Evolutionary conservation across 139 green algal genomes (phyloP).

Genomic region (Asterochloris erici): DNA sequence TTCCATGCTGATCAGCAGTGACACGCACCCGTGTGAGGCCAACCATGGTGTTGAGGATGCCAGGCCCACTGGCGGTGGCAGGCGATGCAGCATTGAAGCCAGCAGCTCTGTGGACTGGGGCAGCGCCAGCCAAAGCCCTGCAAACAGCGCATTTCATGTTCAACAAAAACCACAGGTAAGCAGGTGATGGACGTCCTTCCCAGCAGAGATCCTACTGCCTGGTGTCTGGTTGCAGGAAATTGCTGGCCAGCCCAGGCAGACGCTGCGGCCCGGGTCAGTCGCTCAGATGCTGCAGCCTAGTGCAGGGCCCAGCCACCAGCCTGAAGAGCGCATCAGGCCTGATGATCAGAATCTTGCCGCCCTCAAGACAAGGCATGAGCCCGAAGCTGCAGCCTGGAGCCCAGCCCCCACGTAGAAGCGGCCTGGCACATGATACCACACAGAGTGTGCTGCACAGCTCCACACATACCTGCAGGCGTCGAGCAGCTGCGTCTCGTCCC

Average conservation of each 20-base stretch:
- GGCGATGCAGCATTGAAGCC: conserved; percentile 29
- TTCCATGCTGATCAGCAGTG: too few relatives aligned
- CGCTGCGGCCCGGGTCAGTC: too few relatives aligned
- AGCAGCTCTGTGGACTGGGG: conserved; percentile 26
- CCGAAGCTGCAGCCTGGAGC: too few relatives aligned
- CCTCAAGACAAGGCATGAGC: too few relatives aligned
- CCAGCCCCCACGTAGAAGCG: too few relatives aligned
- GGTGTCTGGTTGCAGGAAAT: background rate
- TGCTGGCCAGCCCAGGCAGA: background rate
- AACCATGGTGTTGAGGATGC: conserved; percentile 41
- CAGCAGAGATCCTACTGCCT: background rate
- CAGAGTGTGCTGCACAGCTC: too few relatives aligned
- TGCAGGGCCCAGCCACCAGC: too few relatives aligned
- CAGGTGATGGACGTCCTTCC: background rate
- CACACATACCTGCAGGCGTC: conserved; percentile 58
- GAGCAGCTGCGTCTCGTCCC: conserved; percentile 52
- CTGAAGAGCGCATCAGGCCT: too few relatives aligned
- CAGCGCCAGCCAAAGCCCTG: conserved; percentile 33
- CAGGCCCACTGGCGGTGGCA: background rate
- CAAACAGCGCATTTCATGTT: background rate
- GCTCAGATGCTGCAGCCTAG: too few relatives aligned
- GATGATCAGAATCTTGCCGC: too few relatives aligned
- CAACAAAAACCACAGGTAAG: background rate
- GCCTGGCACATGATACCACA: too few relatives aligned
- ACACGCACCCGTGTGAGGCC: conserved; percentile 28